Evolutionary conservation across 768 basidiomycete genomes (phyloP).

Genomic region (Tylopilus rubrobrunneus): DNA sequence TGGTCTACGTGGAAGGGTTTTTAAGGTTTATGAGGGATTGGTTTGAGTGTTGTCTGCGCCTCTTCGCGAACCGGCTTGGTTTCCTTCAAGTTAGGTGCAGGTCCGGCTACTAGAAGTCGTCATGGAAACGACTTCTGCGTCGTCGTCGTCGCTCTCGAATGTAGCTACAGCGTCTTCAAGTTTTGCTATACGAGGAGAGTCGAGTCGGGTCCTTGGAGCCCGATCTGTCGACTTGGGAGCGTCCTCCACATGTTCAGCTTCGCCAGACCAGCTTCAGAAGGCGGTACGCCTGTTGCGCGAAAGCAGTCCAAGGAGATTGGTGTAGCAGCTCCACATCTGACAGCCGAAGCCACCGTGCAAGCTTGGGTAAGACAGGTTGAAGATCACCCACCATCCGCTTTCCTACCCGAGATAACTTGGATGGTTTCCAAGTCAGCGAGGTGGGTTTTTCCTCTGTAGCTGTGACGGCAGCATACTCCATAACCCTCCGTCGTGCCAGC

Average conservation of each 20-base stretch:
- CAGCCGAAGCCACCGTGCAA: slow-evolving; percentile 84
- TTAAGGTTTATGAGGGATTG: slow-evolving; percentile 11
- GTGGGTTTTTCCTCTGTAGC: slow-evolving; percentile 20
- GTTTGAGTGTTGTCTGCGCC: slow-evolving; percentile 19
- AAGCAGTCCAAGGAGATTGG: slow-evolving; percentile 79
- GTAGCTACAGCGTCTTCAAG: slow-evolving; percentile 63
- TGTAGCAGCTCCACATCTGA: slow-evolving; percentile 91
- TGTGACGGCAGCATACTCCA: slow-evolving; percentile 57
- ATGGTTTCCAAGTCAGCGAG: slow-evolving; percentile 28
- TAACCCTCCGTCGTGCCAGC: slow-evolving; percentile 71
- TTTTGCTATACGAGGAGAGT: slow-evolving; percentile 51
- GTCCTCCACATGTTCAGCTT: slow-evolving; percentile 64
- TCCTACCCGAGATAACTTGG: slow-evolving; percentile 56
- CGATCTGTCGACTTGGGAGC: slow-evolving; percentile 48
- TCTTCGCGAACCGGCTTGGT: slow-evolving; percentile 17
- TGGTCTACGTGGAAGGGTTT: slow-evolving; percentile 19
- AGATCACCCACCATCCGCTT: slow-evolving; percentile 75
- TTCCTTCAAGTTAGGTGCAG: slow-evolving; percentile 8
- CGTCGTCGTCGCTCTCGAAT: slow-evolving; percentile 63
- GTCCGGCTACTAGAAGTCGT: slow-evolving; percentile 18
- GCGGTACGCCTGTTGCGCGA: slow-evolving; percentile 54
- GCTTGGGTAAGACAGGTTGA: slow-evolving; percentile 72
- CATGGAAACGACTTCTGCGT: slow-evolving; percentile 51
- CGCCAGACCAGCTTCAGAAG: slow-evolving; percentile 50
- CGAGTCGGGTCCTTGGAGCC: slow-evolving; percentile 49